Evolutionary conservation across 129 eudicot species (phyloP).

Genomic region (Oenanthe sinensis): DNA sequence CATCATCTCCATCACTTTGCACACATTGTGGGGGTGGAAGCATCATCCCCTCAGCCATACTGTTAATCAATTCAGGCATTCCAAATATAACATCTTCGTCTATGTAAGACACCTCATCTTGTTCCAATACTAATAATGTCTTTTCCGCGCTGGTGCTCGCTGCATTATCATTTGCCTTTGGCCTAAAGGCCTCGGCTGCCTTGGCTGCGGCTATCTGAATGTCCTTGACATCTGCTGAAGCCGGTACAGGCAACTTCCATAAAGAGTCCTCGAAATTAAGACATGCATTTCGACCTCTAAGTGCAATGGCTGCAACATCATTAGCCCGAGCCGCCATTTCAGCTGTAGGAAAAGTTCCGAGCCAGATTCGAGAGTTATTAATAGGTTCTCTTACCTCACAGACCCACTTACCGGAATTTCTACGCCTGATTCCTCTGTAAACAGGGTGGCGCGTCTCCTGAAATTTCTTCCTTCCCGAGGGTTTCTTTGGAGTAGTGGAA

Average conservation of each 20-base stretch:
- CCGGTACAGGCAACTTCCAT: neutral
- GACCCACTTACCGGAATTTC: neutral
- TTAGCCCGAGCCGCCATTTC: constrained; percentile 1
- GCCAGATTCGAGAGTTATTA: neutral
- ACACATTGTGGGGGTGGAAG: constrained; percentile 5
- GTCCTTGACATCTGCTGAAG: neutral
- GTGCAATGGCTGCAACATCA: neutral
- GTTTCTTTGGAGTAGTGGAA: neutral
- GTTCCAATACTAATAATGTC: accelerated
- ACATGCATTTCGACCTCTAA: neutral
- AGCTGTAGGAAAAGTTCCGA: neutral
- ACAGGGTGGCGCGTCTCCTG: neutral
- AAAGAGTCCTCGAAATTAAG: neutral
- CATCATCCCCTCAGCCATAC: constrained; percentile 41
- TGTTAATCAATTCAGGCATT: constrained; percentile 29
- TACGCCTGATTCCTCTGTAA: neutral
- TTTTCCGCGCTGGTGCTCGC: neutral
- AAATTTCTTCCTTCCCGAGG: constrained; percentile 2
- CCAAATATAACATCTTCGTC: constrained; percentile 32
- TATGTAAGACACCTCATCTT: neutral
- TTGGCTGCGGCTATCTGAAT: constrained; percentile 7
- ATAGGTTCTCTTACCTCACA: neutral
- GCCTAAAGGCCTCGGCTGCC: neutral
- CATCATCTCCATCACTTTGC: neutral
- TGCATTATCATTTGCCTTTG: neutral